Conservation (phyloP, 805 yeast genomes). For the Isabelozyma rhagii region DNA sequence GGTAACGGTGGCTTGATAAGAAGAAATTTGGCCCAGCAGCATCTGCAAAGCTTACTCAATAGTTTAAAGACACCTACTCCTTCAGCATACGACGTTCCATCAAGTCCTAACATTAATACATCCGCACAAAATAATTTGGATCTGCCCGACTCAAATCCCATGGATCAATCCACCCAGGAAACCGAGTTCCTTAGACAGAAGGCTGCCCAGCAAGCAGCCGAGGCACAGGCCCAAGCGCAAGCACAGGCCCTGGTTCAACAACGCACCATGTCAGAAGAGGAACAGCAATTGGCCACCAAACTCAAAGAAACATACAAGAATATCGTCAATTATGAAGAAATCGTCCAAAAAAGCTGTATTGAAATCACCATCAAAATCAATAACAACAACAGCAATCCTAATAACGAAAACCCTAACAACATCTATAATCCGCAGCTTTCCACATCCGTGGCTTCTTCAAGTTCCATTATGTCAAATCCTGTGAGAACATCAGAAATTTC, state of each 20-base stretch:
- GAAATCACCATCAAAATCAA: slow-evolving; percentile 52
- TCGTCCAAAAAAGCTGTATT: slow-evolving; percentile 67
- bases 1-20: slow-evolving; percentile 5
- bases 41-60: slow-evolving; percentile 6
- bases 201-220: slow-evolving; percentile 3
- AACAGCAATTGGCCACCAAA: slow-evolving; percentile 64
- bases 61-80: slow-evolving; percentile 38
- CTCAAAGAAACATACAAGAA: slow-evolving; percentile 71
- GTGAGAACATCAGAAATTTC: slow-evolving; percentile 46
- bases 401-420: slow-evolving; percentile 6
- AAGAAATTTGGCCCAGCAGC: slow-evolving; percentile 14
- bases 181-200: slow-evolving; percentile 2
- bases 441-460: slow-evolving; percentile 9
- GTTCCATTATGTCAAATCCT: slow-evolving; percentile 13
- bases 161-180: slow-evolving; percentile 9
- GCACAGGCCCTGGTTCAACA: slow-evolving; percentile 8
- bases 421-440: slow-evolving; percentile 10
- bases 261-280: slow-evolving; percentile 52
- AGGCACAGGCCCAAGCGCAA: slow-evolving; percentile 9
- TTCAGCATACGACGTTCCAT: slow-evolving; percentile 39
- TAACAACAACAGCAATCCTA: slow-evolving; percentile 37
- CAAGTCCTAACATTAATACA: slow-evolving; percentile 29
- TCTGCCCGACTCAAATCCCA: slow-evolving; percentile 37
- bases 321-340: slow-evolving; percentile 64
- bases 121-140: slow-evolving; percentile 34